Evolutionary conservation across 768 basidiomycete species (phyloP), one percentile per base, ranked within the genome.

Genomic region (Phanerochaete sordida): DNA sequence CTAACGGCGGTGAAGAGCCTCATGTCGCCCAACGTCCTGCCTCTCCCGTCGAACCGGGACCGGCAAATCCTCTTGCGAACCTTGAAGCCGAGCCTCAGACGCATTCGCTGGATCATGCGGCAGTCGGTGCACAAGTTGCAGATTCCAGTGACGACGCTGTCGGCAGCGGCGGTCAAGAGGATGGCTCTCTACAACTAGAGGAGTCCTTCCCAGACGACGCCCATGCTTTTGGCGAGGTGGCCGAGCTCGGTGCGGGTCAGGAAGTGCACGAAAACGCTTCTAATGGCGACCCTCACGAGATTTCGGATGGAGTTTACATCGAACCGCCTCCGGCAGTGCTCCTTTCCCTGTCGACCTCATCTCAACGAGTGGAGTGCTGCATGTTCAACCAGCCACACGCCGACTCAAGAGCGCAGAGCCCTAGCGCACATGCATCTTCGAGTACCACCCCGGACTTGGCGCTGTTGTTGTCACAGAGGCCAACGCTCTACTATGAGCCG

Each of bases 401-500:
- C 35, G 33, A 44, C 5, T 44, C 66, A 27, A 55, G 61, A 0
- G 56, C 66, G 6, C 54, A 56, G n/a, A 69, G 62, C 47, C 66
- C 61, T 45, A 44, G 28, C 19, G 52, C 24, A 19, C 55, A 58
- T 47, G 48, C 68, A 1, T 60, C 66, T 0, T 57, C 56, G 3
- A 59, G 47, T 53, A 47, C 48, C 27, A 23, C 59, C 21, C 51
- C 45, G 3, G 43, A 57, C 1, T 53, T 64, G 15, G 46, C 47
- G n/a, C 68, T 90, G 6, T 73, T 92, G 50, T 77, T 93, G 59
- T 80, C 83, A 48, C 75, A 84, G 59, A 79, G 75, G 19, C 89
- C 90, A 2, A 88, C 84, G 3, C 75, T 92, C 7, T 93, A 90
- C 70, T 92, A 91, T 65, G 90, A 91, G 69, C 85, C 90, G 28